Evolutionary conservation across 2,329 filamentous ascomycete species (phyloP), one percentile per base, ranked within the genome.

Genomic region (Chaetomium strumarium): DNA sequence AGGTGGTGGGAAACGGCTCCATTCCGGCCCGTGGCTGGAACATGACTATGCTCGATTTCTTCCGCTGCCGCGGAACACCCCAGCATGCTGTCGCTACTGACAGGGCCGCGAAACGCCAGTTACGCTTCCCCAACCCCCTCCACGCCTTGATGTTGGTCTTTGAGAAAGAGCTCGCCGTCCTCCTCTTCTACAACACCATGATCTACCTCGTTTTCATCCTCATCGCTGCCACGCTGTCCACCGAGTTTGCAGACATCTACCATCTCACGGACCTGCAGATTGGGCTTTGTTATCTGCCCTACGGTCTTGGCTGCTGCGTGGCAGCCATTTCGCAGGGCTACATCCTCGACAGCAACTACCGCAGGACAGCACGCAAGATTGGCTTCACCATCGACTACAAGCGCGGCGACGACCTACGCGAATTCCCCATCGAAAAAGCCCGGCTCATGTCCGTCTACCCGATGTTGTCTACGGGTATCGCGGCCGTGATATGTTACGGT

Each of bases 301-400:
- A 80, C 47, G 78, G 78, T 0, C 61, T 74, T 2, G 76, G 76
- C 3, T 79, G 75, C 52, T 75, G 71, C 37, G 53, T 73, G 10
- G 72, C 77, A 1, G 72, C 76, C 12, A 59, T 80, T 24, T 64
- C 66, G n/a, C 78, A 80, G 55, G 85, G 88, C 5, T 75, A 75
- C 57, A 62, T 80, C 6, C 69, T 79, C 44, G 78, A 81, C 66
- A 83, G 80, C 75, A 90, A 90, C 66, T 95, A 88, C 66, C 76
- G 81, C 7, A 79, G 85, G 37, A 77, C 83, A 43, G 86, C 87
- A 1, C 74, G 72, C 45, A 75, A 76, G 31, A 71, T 84, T 14
- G 82, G 82, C 6, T 72, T 90, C 52, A 70, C 72, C 2, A 78
- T 89, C 57, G 78, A 80, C 55, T 76, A 73, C 53, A 81, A 79